Evolutionary conservation across 2,329 filamentous ascomycete genomes (phyloP).

Genomic region (Daldinia sp.): DNA sequence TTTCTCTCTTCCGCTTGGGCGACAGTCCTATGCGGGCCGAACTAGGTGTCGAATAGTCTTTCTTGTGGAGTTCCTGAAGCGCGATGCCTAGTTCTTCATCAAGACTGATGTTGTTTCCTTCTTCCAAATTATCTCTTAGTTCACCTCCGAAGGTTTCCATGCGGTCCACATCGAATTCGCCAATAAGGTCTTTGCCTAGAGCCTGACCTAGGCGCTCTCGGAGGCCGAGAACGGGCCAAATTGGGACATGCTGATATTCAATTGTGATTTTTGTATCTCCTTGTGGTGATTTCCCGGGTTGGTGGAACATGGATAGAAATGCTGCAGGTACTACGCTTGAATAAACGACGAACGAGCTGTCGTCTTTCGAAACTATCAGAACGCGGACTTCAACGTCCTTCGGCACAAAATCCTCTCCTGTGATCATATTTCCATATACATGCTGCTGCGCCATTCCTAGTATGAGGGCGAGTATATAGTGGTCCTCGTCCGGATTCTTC

Average conservation of each 20-base stretch:
- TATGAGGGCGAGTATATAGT: conserved; percentile 61
- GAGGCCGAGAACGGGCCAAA: conserved; percentile 64
- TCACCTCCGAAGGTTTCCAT: conserved; percentile 58
- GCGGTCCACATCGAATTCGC: conserved; percentile 50
- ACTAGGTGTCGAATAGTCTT: conserved; percentile 3
- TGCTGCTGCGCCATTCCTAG: conserved; percentile 65
- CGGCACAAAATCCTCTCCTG: conserved; percentile 37
- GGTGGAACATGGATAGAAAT: conserved; percentile 60
- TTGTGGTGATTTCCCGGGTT: conserved; percentile 53
- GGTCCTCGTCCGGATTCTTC: conserved; percentile 58
- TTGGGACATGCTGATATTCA: conserved; percentile 57
- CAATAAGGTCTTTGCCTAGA: conserved; percentile 60
- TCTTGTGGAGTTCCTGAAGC: not conserved
- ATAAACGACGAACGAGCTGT: conserved; percentile 62
- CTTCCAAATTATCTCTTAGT: conserved; percentile 6
- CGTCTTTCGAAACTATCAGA: conserved; percentile 57
- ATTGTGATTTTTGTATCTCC: conserved; percentile 53
- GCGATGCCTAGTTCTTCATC: not conserved
- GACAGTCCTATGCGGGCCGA: conserved; percentile 18
- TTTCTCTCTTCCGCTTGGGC: conserved; percentile 41
- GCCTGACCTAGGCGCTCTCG: conserved; percentile 63
- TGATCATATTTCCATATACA: conserved; percentile 52
- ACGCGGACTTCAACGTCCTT: conserved; percentile 59
- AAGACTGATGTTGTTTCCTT: not conserved
- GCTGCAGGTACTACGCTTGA: conserved; percentile 57